A percentile compares a stretch with the other conserved stretches of the same genome.
Conservation (phyloP, 805 yeast genomes). For the Candida chauliodis region DNA sequence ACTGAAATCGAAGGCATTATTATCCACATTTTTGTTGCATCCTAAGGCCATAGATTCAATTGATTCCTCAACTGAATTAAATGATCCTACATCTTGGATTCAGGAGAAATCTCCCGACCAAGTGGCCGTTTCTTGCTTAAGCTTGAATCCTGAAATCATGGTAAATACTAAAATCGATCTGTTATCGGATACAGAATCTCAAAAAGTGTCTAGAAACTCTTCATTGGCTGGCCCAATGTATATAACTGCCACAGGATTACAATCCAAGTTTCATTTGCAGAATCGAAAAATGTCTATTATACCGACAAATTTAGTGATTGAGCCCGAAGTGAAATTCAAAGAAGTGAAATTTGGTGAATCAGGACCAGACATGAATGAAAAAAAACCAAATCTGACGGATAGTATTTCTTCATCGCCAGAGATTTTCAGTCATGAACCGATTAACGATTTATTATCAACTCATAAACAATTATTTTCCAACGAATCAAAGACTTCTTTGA, state of each 20-base stretch:
- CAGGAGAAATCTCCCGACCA: constrained; percentile 17
- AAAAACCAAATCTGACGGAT: constrained; percentile 1
- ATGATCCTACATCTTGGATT: constrained; percentile 21
- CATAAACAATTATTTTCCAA: constrained; percentile 25
- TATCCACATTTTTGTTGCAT: constrained; percentile 42
- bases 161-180: neutral
- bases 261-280: constrained; percentile 10
- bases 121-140: constrained; percentile 20
- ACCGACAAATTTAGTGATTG: constrained; percentile 23
- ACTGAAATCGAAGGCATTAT: constrained; percentile 19
- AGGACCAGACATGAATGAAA: constrained; percentile 1
- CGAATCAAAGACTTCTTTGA: constrained; percentile 7
- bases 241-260: constrained; percentile 8
- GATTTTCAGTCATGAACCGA: neutral
- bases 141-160: constrained; percentile 18
- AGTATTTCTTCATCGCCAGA: constrained; percentile 5
- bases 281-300: constrained; percentile 26
- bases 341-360: constrained; percentile 19
- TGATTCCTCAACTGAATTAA: constrained; percentile 15
- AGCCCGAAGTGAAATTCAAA: constrained; percentile 16
- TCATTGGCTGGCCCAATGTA: constrained; percentile 21
- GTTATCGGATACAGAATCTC: constrained; percentile 8
- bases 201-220: constrained; percentile 17
- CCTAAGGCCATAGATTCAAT: constrained; percentile 39
- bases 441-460: constrained; percentile 24